A percentile compares a stretch with the other conserved stretches of the same genome.
Conservation (phyloP, 768 basidiomycete species). For the Naganishia onofrii region DNA sequence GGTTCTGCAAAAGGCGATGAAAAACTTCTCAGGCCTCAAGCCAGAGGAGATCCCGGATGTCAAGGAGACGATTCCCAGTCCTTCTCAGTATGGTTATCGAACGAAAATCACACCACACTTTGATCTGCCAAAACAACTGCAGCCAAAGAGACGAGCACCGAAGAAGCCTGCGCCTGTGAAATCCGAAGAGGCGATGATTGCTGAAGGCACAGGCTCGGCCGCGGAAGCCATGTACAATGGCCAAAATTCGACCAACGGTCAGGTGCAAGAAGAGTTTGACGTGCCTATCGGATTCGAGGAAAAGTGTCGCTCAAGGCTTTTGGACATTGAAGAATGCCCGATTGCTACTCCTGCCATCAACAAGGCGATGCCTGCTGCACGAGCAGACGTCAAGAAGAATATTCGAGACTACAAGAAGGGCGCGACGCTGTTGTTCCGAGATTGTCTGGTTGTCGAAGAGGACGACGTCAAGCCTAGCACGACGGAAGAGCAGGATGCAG, state of each 20-base stretch:
- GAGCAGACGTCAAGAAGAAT: constrained; percentile 70
- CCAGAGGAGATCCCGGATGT: constrained; percentile 58
- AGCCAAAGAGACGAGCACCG: constrained; percentile 65
- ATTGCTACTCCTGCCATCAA: constrained; percentile 83
- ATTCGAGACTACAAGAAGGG: constrained; percentile 78
- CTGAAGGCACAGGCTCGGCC: neutral
- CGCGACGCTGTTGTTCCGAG: constrained; percentile 84
- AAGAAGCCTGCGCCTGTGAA: constrained; percentile 56
- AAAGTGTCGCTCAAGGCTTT: constrained; percentile 26
- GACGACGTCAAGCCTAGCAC: neutral
- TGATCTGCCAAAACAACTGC: constrained; percentile 59
- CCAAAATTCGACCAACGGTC: neutral
- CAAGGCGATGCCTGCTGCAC: constrained; percentile 61
- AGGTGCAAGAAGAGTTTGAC: constrained; percentile 9
- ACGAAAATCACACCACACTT: constrained; percentile 99
- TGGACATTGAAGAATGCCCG: constrained; percentile 65
- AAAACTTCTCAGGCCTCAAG: constrained; percentile 65
- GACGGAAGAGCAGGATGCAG: constrained; percentile 17
- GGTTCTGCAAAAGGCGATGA: constrained; percentile 79
- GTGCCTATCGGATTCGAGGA: constrained; percentile 33
- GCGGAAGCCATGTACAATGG: constrained; percentile 22
- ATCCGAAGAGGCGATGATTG: neutral
- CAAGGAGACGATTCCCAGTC: constrained; percentile 75
- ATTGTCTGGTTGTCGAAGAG: constrained; percentile 62
- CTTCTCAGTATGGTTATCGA: constrained; percentile 83